These are phyloP conservation scores for Ormosia semicastrata DNA, from an alignment of 306 rosid species.

Conservation along the genomic window DNA sequence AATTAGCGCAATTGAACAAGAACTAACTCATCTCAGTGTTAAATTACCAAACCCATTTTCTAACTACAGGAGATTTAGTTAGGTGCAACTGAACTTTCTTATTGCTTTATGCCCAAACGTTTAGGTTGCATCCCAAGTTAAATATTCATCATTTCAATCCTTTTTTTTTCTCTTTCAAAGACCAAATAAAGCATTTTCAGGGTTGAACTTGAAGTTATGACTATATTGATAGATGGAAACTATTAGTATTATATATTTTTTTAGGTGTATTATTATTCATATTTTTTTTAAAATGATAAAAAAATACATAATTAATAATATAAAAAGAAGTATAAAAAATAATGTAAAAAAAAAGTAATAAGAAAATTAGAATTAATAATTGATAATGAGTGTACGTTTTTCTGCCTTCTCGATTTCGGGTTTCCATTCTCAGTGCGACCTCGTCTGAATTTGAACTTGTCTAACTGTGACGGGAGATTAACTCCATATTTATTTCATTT, in stretches of 20 bases:
- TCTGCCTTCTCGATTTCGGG: not conserved
- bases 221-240: not conserved
- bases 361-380: too few species aligned
- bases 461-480: not conserved
- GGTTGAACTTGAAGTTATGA: not conserved
- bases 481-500: not conserved
- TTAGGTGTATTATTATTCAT: too few species aligned
- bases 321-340: too few species aligned
- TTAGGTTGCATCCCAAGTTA: not conserved
- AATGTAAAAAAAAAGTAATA: too few species aligned
- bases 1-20: not conserved
- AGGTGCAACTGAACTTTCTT: not conserved
- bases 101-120: not conserved
- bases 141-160: not conserved
- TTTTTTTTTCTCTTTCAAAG: not conserved
- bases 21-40: not conserved
- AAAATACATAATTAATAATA: too few species aligned
- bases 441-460: not conserved
- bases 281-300: too few species aligned
- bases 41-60: constrained; percentile 24
- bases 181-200: not conserved
- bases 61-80: not conserved
- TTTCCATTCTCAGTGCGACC: not conserved
- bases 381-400: not conserved
- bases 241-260: too few species aligned